Evolutionary conservation across 1,284 basidiomycete species (phyloP).

Genomic region (Fomes fomentarius): DNA sequence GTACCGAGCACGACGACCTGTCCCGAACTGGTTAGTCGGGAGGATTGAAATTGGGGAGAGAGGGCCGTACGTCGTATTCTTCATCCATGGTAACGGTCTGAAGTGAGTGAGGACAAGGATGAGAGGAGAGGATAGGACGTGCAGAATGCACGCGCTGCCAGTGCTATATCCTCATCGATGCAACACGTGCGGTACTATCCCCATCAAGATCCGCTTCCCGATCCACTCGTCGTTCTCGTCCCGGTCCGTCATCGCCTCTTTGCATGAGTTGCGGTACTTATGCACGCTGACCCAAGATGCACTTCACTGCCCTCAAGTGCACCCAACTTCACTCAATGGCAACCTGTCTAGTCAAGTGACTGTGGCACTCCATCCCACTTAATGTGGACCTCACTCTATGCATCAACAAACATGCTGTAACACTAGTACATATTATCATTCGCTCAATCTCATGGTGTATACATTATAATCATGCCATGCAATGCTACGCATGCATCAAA

Average conservation of each 20-base stretch:
- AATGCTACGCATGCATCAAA: background rate
- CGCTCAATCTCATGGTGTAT: no score
- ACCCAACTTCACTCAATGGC: no score
- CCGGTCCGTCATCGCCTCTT: background rate
- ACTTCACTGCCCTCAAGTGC: no score
- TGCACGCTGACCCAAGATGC: no score
- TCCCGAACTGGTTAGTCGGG: constrained; percentile 6
- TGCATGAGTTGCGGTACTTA: no score
- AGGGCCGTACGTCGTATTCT: constrained; percentile 74
- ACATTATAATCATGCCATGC: no score
- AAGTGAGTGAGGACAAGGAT: constrained; percentile 11
- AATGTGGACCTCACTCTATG: no score
- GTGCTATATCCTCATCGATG: constrained; percentile 27
- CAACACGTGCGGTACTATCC: constrained; percentile 23
- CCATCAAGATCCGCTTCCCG: constrained; percentile 19
- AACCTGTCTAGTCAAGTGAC: no score
- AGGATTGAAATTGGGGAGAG: background rate
- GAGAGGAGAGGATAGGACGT: constrained; percentile 11
- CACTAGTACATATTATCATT: no score
- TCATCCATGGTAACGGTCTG: constrained; percentile 71
- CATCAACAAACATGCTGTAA: no score
- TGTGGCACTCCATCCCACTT: no score
- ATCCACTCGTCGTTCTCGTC: background rate
- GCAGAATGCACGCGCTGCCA: constrained; percentile 10
- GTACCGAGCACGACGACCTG: constrained; percentile 96